Evolutionary conservation across 768 basidiomycete genomes (phyloP).

Genomic region (Neoboletus subvelutipes): DNA sequence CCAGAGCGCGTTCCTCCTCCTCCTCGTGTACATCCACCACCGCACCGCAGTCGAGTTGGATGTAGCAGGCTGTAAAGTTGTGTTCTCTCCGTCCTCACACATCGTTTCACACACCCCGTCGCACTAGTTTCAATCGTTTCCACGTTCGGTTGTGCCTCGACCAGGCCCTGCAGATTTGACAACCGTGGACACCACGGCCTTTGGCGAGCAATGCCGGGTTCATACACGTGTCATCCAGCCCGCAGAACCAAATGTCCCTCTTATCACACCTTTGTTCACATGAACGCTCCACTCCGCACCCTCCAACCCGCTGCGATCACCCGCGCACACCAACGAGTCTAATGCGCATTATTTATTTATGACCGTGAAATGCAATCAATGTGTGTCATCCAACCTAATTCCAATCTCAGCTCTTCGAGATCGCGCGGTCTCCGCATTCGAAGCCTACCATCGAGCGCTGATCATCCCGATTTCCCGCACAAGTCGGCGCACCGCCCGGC

Average conservation of each 20-base stretch:
- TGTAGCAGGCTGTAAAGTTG: neutral
- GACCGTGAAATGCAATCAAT: slow-evolving; percentile 14
- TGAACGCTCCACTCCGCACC: slow-evolving; percentile 15
- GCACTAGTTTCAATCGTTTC: slow-evolving; percentile 8
- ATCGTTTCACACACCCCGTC: slow-evolving; percentile 1
- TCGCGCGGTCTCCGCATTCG: slow-evolving; percentile 25
- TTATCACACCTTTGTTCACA: slow-evolving; percentile 21
- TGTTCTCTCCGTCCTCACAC: neutral
- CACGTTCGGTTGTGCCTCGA: slow-evolving; percentile 9
- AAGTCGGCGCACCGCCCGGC: slow-evolving; percentile 9
- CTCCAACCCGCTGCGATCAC: slow-evolving; percentile 4
- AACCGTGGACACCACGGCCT: slow-evolving; percentile 26
- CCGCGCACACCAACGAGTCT: slow-evolving; percentile 7
- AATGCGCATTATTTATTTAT: slow-evolving; percentile 10
- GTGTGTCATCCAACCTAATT: slow-evolving; percentile 22
- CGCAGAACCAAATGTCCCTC: slow-evolving; percentile 3
- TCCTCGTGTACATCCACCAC: slow-evolving; percentile 16
- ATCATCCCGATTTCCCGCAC: slow-evolving; percentile 24
- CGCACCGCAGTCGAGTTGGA: slow-evolving; percentile 23
- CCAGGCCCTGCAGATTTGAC: slow-evolving; percentile 1
- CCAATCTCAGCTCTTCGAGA: slow-evolving; percentile 23
- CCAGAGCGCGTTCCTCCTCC: slow-evolving; percentile 5
- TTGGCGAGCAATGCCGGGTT: neutral
- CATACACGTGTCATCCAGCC: slow-evolving; percentile 25
- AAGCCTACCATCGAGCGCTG: slow-evolving; percentile 4